Evolutionary conservation across 176 grass and related monocot species (phyloP), one percentile per base, ranked within the genome.

Genomic region (Puya raimondii): DNA sequence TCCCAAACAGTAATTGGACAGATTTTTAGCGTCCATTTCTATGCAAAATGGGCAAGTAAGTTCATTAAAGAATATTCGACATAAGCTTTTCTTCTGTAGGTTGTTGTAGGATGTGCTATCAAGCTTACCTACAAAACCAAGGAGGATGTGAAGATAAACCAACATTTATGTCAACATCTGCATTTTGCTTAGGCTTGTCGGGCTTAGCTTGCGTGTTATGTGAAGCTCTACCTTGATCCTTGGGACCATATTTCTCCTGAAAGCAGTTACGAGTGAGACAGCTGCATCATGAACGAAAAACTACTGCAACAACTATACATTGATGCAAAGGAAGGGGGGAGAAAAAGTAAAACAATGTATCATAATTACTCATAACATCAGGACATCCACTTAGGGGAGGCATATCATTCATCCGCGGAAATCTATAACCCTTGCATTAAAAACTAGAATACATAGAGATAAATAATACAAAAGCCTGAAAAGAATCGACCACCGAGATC

Each of bases 181-280:
- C 82, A 88, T 93, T 99, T 75, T 76, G 86, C 67, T 99, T 99
- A 66, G 84, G 87, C 64, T 90, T 97, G n/a, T 97, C 84, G 14
- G 75, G 69, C 76, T 90, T 97, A 56, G 29, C 71, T 74, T 84
- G 86, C 2, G 63, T 21, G 57, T 72, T 81, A 21, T 13, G 66
- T 59, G 80, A 80, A 12, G 80, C 53, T 23, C 88, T 97, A 50
- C 65, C 88, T 65, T 84, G 77, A 79, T 78, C 86, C 76, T 97
- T 97, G n/a, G 94, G 94, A n/a, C 94, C 94, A 71, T 93, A 97
- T 76, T 97, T 97, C 56, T 92, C 94, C 94, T 97, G 74, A 52
- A 86, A 76, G 63, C 11, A 47, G 47, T 18, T 51, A 64, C 0
- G 21, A 18, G 7, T 21, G 53, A 57, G 53, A 57, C 16, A 57